These are phyloP conservation scores for Talaromyces pinophilus DNA, from an alignment of 2,329 filamentous ascomycete species.

Conservation along the genomic window DNA sequence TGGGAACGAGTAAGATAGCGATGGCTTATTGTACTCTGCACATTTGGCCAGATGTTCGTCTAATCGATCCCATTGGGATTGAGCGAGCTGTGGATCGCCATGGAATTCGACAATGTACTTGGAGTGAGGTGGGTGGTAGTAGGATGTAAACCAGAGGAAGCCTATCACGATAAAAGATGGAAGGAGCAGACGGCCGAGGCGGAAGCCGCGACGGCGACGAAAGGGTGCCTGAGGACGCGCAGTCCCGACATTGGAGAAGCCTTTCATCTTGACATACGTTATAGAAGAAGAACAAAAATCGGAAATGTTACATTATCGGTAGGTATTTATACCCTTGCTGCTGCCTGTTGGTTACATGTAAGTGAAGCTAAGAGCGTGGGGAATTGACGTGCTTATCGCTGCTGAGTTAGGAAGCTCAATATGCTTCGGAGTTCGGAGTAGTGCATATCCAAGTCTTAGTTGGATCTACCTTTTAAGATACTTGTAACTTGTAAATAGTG, in stretches of 20 bases:
- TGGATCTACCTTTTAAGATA: not conserved
- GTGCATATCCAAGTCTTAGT: not conserved
- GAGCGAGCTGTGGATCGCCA: slow-evolving; percentile 18
- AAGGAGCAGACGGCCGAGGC: slow-evolving; percentile 18
- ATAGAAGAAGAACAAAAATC: not conserved
- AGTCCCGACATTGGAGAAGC: not conserved
- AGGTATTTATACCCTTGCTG: slow-evolving; percentile 2
- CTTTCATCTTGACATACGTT: slow-evolving; percentile 4
- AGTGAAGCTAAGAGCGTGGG: slow-evolving; percentile 1
- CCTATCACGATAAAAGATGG: slow-evolving; percentile 15
- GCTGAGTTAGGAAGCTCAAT: slow-evolving; percentile 7
- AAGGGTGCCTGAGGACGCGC: slow-evolving; percentile 6
- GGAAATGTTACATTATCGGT: not conserved
- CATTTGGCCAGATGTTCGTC: slow-evolving; percentile 30
- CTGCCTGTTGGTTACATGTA: not conserved
- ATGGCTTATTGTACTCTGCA: slow-evolving; percentile 28
- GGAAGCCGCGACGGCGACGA: slow-evolving; percentile 15
- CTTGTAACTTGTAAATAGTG: not conserved
- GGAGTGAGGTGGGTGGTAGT: slow-evolving; percentile 16
- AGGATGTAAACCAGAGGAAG: slow-evolving; percentile 21
- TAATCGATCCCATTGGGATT: slow-evolving; percentile 22
- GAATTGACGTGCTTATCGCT: slow-evolving; percentile 19
- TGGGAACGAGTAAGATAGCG: slow-evolving; percentile 28
- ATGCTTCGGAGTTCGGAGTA: slow-evolving; percentile 11
- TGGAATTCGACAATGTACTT: slow-evolving; percentile 23